Evolutionary conservation across 441 rosid species (phyloP).

Genomic region (Brassica hybrid): DNA sequence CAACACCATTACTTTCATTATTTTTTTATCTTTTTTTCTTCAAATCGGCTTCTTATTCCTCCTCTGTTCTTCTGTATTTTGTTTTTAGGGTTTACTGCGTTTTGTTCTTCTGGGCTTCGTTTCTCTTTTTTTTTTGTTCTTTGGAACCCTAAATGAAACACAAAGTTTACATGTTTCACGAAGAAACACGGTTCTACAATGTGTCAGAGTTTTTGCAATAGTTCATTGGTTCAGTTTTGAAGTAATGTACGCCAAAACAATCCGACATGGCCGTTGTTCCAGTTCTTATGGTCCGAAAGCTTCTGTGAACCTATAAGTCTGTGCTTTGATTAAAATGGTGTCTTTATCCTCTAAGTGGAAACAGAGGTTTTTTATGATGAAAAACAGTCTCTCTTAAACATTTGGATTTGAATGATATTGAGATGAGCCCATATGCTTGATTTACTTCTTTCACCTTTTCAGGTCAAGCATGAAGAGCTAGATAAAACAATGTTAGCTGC

Average conservation of each 20-base stretch:
- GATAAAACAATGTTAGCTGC: too few relatives aligned
- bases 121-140: neutral
- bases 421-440: too few relatives aligned
- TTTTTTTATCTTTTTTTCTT: neutral
- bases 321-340: neutral
- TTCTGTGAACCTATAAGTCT: too few relatives aligned
- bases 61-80: neutral
- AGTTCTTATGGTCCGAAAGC: constrained; percentile 1
- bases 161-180: neutral
- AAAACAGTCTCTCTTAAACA: too few relatives aligned
- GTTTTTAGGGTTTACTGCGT: neutral
- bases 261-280: neutral
- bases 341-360: neutral
- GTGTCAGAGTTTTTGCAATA: neutral
- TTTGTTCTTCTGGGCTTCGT: neutral
- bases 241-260: neutral
- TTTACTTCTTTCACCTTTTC: too few relatives aligned
- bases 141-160: neutral
- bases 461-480: too few relatives aligned
- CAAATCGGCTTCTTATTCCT: too few relatives aligned
- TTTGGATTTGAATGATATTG: too few relatives aligned
- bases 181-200: neutral
- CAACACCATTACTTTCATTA: too few relatives aligned
- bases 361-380: neutral
- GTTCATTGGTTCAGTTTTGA: neutral